Evolutionary conservation across 164 flowering plant species (phyloP).

Genomic region (Berberis thunbergii): DNA sequence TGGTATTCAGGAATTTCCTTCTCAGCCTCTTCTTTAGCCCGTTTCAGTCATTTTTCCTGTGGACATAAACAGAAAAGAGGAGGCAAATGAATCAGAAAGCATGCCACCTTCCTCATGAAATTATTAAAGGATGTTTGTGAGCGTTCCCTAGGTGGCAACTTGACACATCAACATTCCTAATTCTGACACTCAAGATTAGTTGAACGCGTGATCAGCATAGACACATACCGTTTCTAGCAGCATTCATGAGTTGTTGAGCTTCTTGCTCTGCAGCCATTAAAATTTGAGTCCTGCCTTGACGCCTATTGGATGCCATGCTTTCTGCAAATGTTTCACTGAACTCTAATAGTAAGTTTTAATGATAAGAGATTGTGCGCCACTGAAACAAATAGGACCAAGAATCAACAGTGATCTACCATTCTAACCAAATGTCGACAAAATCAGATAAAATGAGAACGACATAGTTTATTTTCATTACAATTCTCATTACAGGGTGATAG

Average conservation of each 20-base stretch:
- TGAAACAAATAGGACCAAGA: no score
- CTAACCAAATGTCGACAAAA: no score
- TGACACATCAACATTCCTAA: no score
- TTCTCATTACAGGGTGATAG: no score
- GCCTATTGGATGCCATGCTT: neutral
- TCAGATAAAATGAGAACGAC: no score
- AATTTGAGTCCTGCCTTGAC: neutral
- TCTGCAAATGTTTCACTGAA: neutral
- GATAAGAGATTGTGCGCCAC: no score
- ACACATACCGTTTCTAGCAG: neutral
- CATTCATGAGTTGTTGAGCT: neutral
- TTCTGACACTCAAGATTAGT: no score
- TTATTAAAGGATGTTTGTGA: no score
- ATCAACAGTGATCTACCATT: no score
- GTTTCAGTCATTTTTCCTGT: constrained; percentile 59
- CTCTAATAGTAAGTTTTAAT: neutral
- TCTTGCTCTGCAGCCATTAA: neutral
- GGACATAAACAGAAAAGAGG: constrained; percentile 2
- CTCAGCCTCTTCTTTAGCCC: constrained; percentile 76
- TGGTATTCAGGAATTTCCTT: constrained; percentile 53
- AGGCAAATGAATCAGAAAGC: neutral
- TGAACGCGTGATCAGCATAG: no score
- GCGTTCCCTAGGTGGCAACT: no score
- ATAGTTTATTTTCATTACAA: no score
- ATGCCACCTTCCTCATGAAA: neutral